Base-by-base conservation (phyloP, 192 early-diverging fungal species). In the Powellomyces hirtus region DNA sequence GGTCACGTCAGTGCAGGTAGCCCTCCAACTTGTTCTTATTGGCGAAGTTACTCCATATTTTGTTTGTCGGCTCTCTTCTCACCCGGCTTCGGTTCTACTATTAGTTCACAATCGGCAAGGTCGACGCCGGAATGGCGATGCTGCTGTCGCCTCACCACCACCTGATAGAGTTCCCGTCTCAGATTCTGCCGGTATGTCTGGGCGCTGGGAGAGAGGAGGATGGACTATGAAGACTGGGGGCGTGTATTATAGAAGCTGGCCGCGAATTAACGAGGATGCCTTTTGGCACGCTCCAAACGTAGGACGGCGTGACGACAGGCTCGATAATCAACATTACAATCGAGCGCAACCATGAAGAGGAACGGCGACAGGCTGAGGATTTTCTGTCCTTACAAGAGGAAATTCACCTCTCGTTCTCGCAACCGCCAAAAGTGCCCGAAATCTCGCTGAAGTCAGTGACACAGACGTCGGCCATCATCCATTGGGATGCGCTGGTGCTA, bases 61-160 rank as follows among this genome's bases (percentile, higher is more conserved):
- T 13, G 18, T 18, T 13, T 4, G 4, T 24, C 22, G 18, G 8
- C 10, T 42, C 40, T 18, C 18, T 42, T 13, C 40, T 42, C 40
- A 49, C n/a, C 16, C 46, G 46, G 40, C 18, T 42, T 42, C 40
- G 40, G 40, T 49, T 49, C 5, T 24, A 2, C 26, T 34, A 4
- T 3, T 79, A 89, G 73, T 94, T 96, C 75, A 94, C 92, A 24
- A 90, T 96, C 18, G 93, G 92, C 50, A 96, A 96, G 74, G 79
- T 97, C 29, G 94, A 97, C 78, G 94, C 93, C 30, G 75, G 75
- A 6, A 69, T 78, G 79, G 92, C 94, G 31, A 91, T 95, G 70
- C 83, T 99, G 40, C 80, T 99, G 46, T 98, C 97, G 29, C 94
- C 94, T 70, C 92, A 97, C 76, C 93, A 99, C 83, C 97, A 99